Conservation (phyloP, 768 basidiomycete species). For the Tremella fuciformis region DNA sequence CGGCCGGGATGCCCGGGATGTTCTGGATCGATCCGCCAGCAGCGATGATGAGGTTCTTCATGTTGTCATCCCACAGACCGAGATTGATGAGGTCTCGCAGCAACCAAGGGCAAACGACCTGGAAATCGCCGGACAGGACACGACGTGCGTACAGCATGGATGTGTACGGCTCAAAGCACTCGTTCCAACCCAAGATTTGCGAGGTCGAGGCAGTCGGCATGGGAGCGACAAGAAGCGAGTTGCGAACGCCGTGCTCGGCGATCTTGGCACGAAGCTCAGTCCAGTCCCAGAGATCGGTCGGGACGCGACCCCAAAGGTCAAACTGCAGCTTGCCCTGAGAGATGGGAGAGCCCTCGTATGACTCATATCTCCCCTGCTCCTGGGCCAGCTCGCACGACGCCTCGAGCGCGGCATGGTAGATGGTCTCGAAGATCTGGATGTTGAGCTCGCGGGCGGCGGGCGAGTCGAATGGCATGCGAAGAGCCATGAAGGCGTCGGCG, state of each 20-base stretch:
- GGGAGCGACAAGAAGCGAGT: slow-evolving; percentile 87
- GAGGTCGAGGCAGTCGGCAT: slow-evolving; percentile 99
- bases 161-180: slow-evolving; percentile 99
- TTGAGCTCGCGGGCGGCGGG: slow-evolving; percentile 81
- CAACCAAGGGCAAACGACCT: slow-evolving; percentile 97
- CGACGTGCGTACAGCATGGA: slow-evolving; percentile 99
- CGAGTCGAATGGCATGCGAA: slow-evolving; percentile 93
- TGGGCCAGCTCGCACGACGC: slow-evolving; percentile 82
- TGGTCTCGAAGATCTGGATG: slow-evolving; percentile 96
- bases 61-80: slow-evolving; percentile 93
- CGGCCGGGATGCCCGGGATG: slow-evolving; percentile 80
- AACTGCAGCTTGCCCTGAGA: slow-evolving; percentile 82
- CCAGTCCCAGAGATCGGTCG: slow-evolving; percentile 93
- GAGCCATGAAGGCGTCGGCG: slow-evolving; percentile 95
- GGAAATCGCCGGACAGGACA: slow-evolving; percentile 99
- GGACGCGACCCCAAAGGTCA: slow-evolving; percentile 92
- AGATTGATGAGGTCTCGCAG: slow-evolving; percentile 95
- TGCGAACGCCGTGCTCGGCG: slow-evolving; percentile 72
- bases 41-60: slow-evolving; percentile 99
- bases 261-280: slow-evolving; percentile 78
- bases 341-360: slow-evolving; percentile 87
- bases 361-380: slow-evolving; percentile 76
- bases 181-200: slow-evolving; percentile 97
- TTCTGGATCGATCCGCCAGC: slow-evolving; percentile 76
- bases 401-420: slow-evolving; percentile 92